Evolutionary conservation across 1,139 yeast genomes (phyloP).

Genomic region (Scheffersomyces stambukii): DNA sequence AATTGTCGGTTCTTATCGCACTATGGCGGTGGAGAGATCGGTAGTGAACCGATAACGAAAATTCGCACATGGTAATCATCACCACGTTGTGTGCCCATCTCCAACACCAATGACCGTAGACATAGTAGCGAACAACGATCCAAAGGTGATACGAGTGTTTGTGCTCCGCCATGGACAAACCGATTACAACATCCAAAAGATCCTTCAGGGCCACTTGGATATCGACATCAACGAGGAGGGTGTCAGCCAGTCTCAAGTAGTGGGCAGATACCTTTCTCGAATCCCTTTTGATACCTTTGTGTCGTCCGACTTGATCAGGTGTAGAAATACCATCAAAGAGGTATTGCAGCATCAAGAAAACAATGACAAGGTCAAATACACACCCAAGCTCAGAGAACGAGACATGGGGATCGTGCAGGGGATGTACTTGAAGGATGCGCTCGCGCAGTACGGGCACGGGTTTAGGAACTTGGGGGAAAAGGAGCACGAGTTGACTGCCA

Average conservation of each 20-base stretch:
- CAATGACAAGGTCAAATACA: conserved; percentile 15
- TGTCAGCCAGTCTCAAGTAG: conserved; percentile 46
- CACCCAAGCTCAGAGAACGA: conserved; percentile 62
- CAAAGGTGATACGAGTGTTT: conserved; percentile 46
- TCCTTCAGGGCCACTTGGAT: conserved; percentile 72
- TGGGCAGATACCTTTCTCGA: conserved; percentile 38
- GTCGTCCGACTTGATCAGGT: conserved; percentile 60
- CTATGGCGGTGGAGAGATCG: too few relatives aligned
- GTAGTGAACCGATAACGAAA: too few relatives aligned
- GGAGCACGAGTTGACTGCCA: conserved; percentile 36
- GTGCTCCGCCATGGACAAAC: conserved; percentile 82
- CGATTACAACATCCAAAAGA: conserved; percentile 58
- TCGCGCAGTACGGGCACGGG: conserved; percentile 33
- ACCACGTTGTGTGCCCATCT: too few relatives aligned
- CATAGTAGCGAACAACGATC: conserved; percentile 30
- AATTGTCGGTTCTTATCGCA: too few relatives aligned
- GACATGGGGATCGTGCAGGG: conserved; percentile 78
- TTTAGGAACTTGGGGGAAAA: conserved; percentile 53
- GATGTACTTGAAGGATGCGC: conserved; percentile 65
- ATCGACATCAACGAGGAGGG: conserved; percentile 61
- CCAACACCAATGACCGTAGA: conserved; percentile 36
- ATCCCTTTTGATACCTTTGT: conserved; percentile 48
- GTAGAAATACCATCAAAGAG: conserved; percentile 49
- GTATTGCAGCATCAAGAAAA: conserved; percentile 24
- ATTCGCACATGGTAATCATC: too few relatives aligned